Conservation (phyloP, 352 stramenopile species). For the Phytophthora idaei region DNA sequence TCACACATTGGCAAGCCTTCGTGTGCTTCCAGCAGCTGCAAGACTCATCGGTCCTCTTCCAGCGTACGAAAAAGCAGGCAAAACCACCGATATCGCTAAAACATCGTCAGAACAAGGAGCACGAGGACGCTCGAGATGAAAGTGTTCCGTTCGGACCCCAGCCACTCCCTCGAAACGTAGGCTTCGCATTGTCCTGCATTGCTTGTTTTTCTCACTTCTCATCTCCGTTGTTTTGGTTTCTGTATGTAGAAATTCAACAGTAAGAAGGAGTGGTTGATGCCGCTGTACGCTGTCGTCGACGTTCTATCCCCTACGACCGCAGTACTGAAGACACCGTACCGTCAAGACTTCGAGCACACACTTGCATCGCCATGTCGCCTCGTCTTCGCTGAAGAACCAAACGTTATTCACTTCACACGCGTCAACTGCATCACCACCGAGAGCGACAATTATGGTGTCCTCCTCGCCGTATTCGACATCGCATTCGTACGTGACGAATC, state of each 20-base stretch:
- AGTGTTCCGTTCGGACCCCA: slow-evolving; percentile 18
- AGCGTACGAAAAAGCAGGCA: slow-evolving; percentile 15
- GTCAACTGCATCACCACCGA: slow-evolving; percentile 1
- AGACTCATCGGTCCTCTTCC: slow-evolving; percentile 41
- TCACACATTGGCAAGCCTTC: slow-evolving; percentile 59
- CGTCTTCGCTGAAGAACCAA: slow-evolving; percentile 39
- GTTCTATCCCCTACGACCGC: slow-evolving; percentile 35
- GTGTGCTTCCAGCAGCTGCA: slow-evolving; percentile 61
- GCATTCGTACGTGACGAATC: slow-evolving; percentile 47
- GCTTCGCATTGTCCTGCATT: not conserved
- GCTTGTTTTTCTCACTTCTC: not conserved
- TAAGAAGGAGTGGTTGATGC: slow-evolving; percentile 53
- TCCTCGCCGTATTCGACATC: slow-evolving; percentile 20
- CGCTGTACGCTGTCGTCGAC: slow-evolving; percentile 51
- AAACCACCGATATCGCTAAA: slow-evolving; percentile 14
- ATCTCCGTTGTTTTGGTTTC: not conserved
- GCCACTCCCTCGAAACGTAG: slow-evolving; percentile 34
- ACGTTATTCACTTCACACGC: slow-evolving; percentile 47
- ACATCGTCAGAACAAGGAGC: not conserved
- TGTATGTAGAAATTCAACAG: slow-evolving; percentile 46
- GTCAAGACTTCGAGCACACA: slow-evolving; percentile 19
- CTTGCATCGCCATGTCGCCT: slow-evolving; percentile 33
- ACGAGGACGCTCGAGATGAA: slow-evolving; percentile 6
- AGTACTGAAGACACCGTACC: slow-evolving; percentile 39
- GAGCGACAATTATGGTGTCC: not conserved